Base-by-base conservation (phyloP, 2,329 filamentous ascomycete species). In the Aspergillus versicolor region DNA sequence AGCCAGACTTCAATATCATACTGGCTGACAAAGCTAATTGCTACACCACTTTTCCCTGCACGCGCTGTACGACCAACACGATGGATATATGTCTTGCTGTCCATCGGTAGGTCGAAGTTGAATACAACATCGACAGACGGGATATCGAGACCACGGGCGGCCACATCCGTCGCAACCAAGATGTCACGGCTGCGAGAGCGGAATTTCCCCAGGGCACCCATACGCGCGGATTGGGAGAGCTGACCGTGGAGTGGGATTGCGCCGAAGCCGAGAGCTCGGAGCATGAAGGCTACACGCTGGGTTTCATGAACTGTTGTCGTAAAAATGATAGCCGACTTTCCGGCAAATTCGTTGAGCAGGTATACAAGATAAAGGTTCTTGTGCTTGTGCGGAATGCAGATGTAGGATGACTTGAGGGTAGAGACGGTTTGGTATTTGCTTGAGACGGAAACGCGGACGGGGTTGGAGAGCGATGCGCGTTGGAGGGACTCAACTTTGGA, bases 201-300 rank as follows among this genome's bases (percentile, higher is more conserved):
- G 81, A 99, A 97, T 72, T 97, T 97, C 72, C 89, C 90, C 8
- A 99, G 80, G 0, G 94, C 90, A 6, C 91, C 92, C 1, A 97
- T 79, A 64, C 94, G 91, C 15, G 90, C 84, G 1, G 90, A 90
- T 73, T 99, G 94, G 1, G 87, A 92, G 50, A 99, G 84, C 70
- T 96, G 91, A 8, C 93, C 94, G 75, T 99, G 93, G 0, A 99
- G 82, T 0, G 94, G 93, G 59, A 97, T 94, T 4, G 92, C 93
- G 41, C 88, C 88, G 70, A 97, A 94, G 27, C 92, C 93, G 3
- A 99, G 84, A 0, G 88, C 83, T 48, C 93, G 87, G 2, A 97
- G 82, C 15, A 99, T 76, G 67, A 96, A 89, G 22, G 92, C 87
- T 32, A 97, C 75, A 8, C 94, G 85, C 73, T 96, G 91, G 0